Conservation (phyloP, 2,329 filamentous ascomycete species). For the Aspergillus calidoustus region DNA sequence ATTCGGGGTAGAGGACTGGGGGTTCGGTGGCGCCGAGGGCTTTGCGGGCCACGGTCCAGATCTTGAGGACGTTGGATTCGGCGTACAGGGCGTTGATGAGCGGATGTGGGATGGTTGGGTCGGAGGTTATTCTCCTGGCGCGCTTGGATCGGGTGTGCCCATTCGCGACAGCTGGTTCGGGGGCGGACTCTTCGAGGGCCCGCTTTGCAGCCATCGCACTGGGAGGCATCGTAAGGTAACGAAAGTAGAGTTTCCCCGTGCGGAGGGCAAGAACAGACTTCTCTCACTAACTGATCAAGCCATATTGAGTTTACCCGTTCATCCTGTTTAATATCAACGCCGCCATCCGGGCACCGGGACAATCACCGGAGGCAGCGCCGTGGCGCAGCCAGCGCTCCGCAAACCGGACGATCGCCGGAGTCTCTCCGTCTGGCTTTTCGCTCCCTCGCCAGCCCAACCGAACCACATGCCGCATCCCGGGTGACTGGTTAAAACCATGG, state of each 20-base stretch:
- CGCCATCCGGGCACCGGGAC: neutral
- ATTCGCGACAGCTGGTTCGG: neutral
- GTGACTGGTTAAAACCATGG: neutral
- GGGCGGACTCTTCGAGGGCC: neutral
- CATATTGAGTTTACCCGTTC: neutral
- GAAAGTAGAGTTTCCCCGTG: neutral
- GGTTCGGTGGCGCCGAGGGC: conserved; percentile 19
- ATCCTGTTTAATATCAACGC: neutral
- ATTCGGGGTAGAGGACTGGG: conserved; percentile 21
- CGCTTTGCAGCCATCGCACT: neutral
- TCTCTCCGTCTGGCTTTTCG: neutral
- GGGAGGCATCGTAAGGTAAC: neutral
- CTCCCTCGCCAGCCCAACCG: too few relatives aligned
- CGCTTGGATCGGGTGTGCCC: neutral
- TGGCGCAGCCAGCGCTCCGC: too few relatives aligned
- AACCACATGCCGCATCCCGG: neutral
- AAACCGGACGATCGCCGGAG: neutral
- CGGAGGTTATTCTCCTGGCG: neutral
- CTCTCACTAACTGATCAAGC: too few relatives aligned
- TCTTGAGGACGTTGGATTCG: conserved; percentile 23
- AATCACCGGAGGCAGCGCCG: neutral
- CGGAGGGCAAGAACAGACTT: neutral
- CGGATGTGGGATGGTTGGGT: neutral
- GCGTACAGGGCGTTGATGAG: conserved; percentile 23
- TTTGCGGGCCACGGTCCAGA: conserved; percentile 29